These are phyloP conservation scores for Rhododendron simsii DNA, from an alignment of 148 eudicot species.

Conservation along the genomic window DNA sequence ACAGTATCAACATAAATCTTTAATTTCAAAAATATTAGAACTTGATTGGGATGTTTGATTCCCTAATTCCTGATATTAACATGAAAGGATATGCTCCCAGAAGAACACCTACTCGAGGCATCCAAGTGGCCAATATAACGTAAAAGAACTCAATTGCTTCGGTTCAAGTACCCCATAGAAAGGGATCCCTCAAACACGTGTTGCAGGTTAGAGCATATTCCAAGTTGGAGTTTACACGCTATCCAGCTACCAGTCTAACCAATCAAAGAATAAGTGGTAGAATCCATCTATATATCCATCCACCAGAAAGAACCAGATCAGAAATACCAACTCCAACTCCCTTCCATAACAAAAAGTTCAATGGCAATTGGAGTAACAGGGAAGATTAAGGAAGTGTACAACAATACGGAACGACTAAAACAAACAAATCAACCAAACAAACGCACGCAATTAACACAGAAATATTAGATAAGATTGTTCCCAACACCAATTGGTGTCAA, in stretches of 20 bases:
- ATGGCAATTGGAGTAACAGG: neutral
- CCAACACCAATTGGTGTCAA: neutral
- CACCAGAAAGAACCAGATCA: neutral
- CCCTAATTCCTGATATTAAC: neutral
- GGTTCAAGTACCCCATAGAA: neutral
- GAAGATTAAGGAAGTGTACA: neutral
- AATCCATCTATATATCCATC: neutral
- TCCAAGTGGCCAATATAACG: neutral
- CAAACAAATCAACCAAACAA: neutral
- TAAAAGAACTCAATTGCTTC: neutral
- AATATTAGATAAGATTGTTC: neutral
- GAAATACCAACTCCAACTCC: neutral
- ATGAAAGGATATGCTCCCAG: neutral
- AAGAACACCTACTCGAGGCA: too few relatives aligned
- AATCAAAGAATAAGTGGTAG: neutral
- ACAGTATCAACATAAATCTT: neutral
- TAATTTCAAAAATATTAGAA: too few relatives aligned
- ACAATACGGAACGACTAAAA: neutral
- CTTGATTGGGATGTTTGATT: neutral
- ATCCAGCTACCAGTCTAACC: neutral
- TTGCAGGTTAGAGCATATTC: neutral
- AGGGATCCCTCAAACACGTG: neutral
- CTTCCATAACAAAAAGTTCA: neutral
- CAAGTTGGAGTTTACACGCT: neutral
- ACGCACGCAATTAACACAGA: neutral